Percentiles rank a stretch among this genome's conserved stretches.
Evolutionary conservation across 2,329 filamentous ascomycete genomes (phyloP).

Genomic region (Verticillium dahliae): DNA sequence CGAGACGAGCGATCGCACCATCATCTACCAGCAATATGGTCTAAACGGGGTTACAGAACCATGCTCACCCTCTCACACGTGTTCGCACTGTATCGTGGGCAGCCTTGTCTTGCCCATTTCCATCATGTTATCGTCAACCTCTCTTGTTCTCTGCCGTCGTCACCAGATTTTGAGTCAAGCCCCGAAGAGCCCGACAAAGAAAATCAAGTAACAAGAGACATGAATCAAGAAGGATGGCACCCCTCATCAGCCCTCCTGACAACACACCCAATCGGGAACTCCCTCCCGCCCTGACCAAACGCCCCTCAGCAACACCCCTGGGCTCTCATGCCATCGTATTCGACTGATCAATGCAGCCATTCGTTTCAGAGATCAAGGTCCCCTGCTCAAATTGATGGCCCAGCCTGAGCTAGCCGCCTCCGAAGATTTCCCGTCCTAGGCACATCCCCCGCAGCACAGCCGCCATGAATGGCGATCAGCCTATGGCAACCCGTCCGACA

Average conservation of each 20-base stretch:
- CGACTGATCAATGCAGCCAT: not conserved
- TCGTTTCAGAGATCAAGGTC: not conserved
- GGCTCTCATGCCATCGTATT: not conserved
- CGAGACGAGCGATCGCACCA: too few relatives aligned
- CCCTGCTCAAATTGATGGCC: not conserved
- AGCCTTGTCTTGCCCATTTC: too few relatives aligned
- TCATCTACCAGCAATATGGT: too few relatives aligned
- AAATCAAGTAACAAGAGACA: not conserved
- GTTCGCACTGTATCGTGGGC: too few relatives aligned
- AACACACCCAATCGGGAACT: not conserved
- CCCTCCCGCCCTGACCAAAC: not conserved
- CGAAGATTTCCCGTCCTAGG: not conserved
- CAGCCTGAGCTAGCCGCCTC: not conserved
- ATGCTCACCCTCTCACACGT: too few relatives aligned
- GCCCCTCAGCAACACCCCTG: not conserved
- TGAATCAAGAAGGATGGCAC: not conserved
- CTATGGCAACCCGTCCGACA: not conserved
- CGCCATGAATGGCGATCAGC: not conserved
- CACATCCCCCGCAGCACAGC: not conserved
- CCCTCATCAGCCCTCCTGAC: not conserved
- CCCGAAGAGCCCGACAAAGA: too few relatives aligned
- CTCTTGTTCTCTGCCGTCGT: not conserved
- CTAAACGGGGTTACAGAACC: too few relatives aligned
- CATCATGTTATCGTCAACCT: not conserved
- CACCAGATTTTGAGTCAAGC: too few relatives aligned